Evolutionary conservation across 2,329 filamentous ascomycete species (phyloP).

Genomic region (Cyphellophora attinorum): DNA sequence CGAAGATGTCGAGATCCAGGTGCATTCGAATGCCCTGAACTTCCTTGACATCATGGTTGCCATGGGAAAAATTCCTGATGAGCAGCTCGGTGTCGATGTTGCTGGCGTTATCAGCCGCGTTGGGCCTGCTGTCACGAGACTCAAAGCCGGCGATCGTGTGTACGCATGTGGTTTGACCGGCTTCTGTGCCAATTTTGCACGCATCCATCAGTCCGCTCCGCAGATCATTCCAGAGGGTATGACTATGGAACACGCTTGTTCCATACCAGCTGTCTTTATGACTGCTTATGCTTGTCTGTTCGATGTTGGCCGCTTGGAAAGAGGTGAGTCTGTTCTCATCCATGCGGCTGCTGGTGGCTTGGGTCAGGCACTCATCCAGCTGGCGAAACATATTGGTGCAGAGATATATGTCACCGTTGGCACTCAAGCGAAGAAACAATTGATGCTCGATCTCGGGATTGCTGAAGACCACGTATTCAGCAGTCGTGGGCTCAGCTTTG

Average conservation of each 20-base stretch:
- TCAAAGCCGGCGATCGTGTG: conserved; percentile 24
- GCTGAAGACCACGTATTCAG: conserved; percentile 18
- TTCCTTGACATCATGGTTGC: conserved; percentile 20
- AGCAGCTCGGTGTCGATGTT: conserved; percentile 20
- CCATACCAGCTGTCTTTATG: conserved; percentile 19
- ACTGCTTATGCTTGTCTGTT: conserved; percentile 20
- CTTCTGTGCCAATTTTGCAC: conserved; percentile 19
- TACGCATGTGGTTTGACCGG: conserved; percentile 20
- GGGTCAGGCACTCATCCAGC: conserved; percentile 10
- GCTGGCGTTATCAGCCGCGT: conserved; percentile 18
- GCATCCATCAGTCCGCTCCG: conserved; percentile 18
- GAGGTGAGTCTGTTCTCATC: conserved; percentile 11
- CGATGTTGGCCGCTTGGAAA: conserved; percentile 16
- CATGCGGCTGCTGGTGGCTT: conserved; percentile 12
- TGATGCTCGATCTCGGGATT: conserved; percentile 13
- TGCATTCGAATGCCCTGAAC: conserved; percentile 21
- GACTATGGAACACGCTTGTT: conserved; percentile 14
- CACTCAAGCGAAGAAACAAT: conserved; percentile 16
- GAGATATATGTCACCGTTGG: conserved; percentile 20
- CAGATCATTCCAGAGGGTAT: conserved; percentile 4
- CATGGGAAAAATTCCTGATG: conserved; percentile 16
- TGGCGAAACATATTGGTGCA: conserved; percentile 5
- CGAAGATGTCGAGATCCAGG: conserved; percentile 20
- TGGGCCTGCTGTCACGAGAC: conserved; percentile 6
- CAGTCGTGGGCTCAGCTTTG: conserved; percentile 20